Base-by-base conservation (phyloP, 2,329 filamentous ascomycete genomes). In the Fusarium acutatum region DNA sequence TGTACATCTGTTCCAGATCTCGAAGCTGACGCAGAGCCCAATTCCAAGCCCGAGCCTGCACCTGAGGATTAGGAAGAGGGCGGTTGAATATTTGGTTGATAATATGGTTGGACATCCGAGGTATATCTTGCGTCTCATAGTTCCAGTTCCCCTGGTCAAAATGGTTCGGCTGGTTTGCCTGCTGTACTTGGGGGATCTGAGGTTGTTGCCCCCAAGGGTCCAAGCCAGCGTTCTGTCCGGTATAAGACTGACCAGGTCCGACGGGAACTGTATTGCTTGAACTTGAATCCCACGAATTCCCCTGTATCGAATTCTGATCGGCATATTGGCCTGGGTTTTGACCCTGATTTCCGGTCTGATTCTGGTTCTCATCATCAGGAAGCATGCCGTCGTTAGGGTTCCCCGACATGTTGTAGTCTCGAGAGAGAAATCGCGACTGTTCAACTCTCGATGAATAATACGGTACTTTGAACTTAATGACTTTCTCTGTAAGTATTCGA, bases 31-130 rank as follows among this genome's bases (percentile, higher is more conserved):
- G 1, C 26, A 47, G 44, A 28, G 3, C 44, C 44, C 20, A 22
- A 47, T 2, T 0, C 20, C 44, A 30, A 46, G 5, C 26, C 44
- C 12, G 14, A 30, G 26, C 26, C 44, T 17, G 20, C 7, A 7
- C 20, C 26, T 47, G 20, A 30, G 44, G 20, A 8, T 30, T 4
- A n/a, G 14, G 10, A 47, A 15, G 6, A 22, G 8, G 20, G 6
- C 5, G 14, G 14, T 8, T 6, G 44, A 47, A 47, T 30, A 47
- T 47, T 6, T 11, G 9, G 10, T 17, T 22, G 20, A 47, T 13
- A 17, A 47, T 12, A 15, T 5, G 15, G 17, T 4, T 10, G 41
- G n/a, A 24, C 10, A 5, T 17, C 6, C 12, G 0, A 24, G 6
- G n/a, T 24, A 43, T 18, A 24, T 18, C 6, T 17, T 24, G n/a